Evolutionary conservation across 495 filamentous ascomycete genomes (phyloP), one percentile per base, ranked within the genome.

Genomic region (Lepraria neglecta): DNA sequence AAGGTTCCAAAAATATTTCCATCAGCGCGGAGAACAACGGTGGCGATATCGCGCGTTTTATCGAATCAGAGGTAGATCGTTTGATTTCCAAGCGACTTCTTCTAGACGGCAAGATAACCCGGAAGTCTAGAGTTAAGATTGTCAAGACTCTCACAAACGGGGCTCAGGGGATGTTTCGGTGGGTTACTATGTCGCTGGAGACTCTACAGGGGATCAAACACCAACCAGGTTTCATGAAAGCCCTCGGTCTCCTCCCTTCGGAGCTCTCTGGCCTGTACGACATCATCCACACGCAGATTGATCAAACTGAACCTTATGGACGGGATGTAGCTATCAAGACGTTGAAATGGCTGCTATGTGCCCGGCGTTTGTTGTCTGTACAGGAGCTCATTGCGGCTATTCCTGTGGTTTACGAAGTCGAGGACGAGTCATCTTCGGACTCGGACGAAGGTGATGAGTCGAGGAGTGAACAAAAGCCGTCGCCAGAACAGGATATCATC

Each of bases 21-120:
- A 75, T 79, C 48, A 54, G 70, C 30, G 74, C 73, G 1, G 70
- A 55, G 17, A 28, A 73, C 54, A 63, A 76, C 63, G 24, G 64
- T 61, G 43, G 65, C 12, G 65, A 75, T 40, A 67, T 78, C 60
- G 31, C 71, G 54, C 59, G 64, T 31, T 63, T 67, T 65, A 60
- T 76, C 60, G 0, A 70, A 1, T 33, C 35, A 19, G 44, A 75
- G 54, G 17, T 77, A n/a, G 30, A 64, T 55, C 64, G 71, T 28
- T 58, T 61, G 9, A 61, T 56, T 4, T 48, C 45, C 44, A 66
- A 61, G 21, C 46, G 65, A 1, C 65, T 68, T 1, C 51, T 62
- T 2, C 35, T 60, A 4, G 12, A 44, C 15, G 47, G 21, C 33
- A 64, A 30, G 12, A 33, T 52, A 6, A 9, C 56, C 4, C 9